These are phyloP conservation scores for Zhuliangozyma blackwelliae DNA, from an alignment of 1,139 yeast genomes.

Conservation along the genomic window DNA sequence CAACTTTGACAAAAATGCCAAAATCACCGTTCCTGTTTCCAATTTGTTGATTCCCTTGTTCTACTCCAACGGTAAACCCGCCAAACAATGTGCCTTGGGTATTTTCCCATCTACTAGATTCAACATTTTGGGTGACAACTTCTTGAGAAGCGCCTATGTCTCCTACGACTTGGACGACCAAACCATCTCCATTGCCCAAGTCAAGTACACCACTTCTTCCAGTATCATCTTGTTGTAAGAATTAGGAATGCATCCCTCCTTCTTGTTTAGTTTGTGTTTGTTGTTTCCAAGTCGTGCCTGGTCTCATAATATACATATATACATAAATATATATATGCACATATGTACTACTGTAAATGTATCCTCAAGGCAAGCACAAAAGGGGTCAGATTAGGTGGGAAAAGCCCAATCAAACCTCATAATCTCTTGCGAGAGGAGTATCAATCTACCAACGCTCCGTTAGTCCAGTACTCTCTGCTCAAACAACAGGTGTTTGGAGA, in stretches of 20 bases:
- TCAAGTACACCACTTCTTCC: slow-evolving; percentile 13
- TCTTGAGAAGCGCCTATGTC: slow-evolving; percentile 27
- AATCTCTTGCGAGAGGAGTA: no score
- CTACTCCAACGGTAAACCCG: slow-evolving; percentile 2
- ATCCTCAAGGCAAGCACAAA: no score
- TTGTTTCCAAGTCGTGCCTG: no score
- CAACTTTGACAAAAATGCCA: slow-evolving; percentile 24
- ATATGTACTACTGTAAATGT: slow-evolving; percentile 13
- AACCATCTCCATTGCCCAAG: slow-evolving; percentile 24
- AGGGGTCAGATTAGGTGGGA: no score
- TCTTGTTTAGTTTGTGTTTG: no score
- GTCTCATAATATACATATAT: no score
- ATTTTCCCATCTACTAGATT: slow-evolving; percentile 1
- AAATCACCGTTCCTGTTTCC: slow-evolving; percentile 25
- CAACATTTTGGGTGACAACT: slow-evolving; percentile 23
- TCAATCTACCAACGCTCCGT: slow-evolving; percentile 58
- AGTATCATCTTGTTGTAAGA: no score
- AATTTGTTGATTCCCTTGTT: slow-evolving; percentile 13
- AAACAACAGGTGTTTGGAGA: slow-evolving; percentile 13
- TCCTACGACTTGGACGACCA: slow-evolving; percentile 26
- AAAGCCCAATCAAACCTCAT: no score
- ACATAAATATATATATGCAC: no score
- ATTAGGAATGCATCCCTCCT: no score
- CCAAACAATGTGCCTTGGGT: slow-evolving; percentile 8
- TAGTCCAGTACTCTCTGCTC: slow-evolving; percentile 40